Conservation (phyloP, 1,284 basidiomycete species). For the Papiliotrema laurentii region DNA sequence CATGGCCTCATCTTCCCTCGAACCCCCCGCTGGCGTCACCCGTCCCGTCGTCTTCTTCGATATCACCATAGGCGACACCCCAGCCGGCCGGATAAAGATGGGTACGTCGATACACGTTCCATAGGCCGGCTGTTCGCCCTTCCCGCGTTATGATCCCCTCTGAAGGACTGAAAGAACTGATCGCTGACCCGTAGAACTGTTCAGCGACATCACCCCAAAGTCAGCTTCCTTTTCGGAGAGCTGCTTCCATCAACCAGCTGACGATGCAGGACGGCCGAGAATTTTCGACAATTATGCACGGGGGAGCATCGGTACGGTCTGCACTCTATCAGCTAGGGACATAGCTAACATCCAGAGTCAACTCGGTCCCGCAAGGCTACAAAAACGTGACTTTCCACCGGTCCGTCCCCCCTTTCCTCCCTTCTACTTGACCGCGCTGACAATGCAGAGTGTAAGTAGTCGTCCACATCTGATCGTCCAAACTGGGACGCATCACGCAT, state of each 20-base stretch:
- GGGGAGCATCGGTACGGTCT: slow-evolving; percentile 78
- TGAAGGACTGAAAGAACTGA: slow-evolving; percentile 1
- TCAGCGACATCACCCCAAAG: slow-evolving; percentile 46
- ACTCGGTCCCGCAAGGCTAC: slow-evolving; percentile 80
- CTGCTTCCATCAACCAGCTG: neutral
- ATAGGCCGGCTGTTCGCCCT: neutral
- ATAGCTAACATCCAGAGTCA: slow-evolving; percentile 59
- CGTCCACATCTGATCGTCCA: neutral
- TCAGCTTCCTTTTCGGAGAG: slow-evolving; percentile 15
- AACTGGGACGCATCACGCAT: no score
- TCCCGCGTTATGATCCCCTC: neutral
- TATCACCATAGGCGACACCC: slow-evolving; percentile 88
- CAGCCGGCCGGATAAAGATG: slow-evolving; percentile 91
- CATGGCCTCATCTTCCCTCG: slow-evolving; percentile 21
- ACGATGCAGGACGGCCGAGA: slow-evolving; percentile 76
- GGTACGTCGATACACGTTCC: slow-evolving; percentile 42
- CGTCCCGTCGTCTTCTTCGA: slow-evolving; percentile 96
- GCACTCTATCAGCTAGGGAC: no score
- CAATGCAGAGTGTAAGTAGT: slow-evolving; percentile 64
- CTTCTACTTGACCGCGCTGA: neutral
- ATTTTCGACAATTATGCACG: slow-evolving; percentile 94
- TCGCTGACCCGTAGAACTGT: slow-evolving; percentile 28
- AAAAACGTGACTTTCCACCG: slow-evolving; percentile 87
- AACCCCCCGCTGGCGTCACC: slow-evolving; percentile 42
- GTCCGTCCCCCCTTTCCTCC: slow-evolving; percentile 50